These are phyloP conservation scores for Lactarius evosmus DNA, from an alignment of 768 basidiomycete species.

Conservation along the genomic window DNA sequence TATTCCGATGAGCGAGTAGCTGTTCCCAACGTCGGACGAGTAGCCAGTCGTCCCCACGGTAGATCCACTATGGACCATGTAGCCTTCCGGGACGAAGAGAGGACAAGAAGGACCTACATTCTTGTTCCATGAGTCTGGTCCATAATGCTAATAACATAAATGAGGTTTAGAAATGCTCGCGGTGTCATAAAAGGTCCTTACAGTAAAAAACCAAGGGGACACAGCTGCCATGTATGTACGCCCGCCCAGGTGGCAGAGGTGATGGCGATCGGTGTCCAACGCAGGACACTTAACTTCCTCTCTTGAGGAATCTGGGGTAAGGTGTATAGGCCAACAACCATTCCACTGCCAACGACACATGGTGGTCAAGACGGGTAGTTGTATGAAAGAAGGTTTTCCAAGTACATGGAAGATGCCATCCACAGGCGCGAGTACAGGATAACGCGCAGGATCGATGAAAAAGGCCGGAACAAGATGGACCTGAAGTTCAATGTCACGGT, in stretches of 20 bases:
- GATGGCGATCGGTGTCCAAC: slow-evolving; percentile 49
- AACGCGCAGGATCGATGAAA: slow-evolving; percentile 37
- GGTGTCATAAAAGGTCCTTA: slow-evolving; percentile 18
- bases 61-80: slow-evolving; percentile 50
- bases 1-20: slow-evolving; percentile 50
- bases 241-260: slow-evolving; percentile 46
- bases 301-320: slow-evolving; percentile 40
- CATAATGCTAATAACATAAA: slow-evolving; percentile 51
- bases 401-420: slow-evolving; percentile 41
- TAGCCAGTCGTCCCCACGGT: slow-evolving; percentile 64
- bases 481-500: slow-evolving; percentile 27
- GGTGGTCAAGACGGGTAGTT: slow-evolving; percentile 20
- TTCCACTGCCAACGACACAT: slow-evolving; percentile 32
- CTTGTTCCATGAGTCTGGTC: slow-evolving; percentile 67
- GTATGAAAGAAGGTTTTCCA: background rate
- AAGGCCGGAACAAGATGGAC: slow-evolving; percentile 35
- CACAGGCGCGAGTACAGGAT: slow-evolving; percentile 34
- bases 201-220: slow-evolving; percentile 78
- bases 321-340: slow-evolving; percentile 38
- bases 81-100: background rate
- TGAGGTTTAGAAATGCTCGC: background rate
- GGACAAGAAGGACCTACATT: slow-evolving; percentile 47
- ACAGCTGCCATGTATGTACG: slow-evolving; percentile 52
- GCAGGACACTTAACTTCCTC: slow-evolving; percentile 27
- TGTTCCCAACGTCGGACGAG: slow-evolving; percentile 67